Evolutionary conservation across 257 asterid genomes (phyloP), one percentile per base, ranked within the genome.

Genomic region (Galeopsis tetrahit): DNA sequence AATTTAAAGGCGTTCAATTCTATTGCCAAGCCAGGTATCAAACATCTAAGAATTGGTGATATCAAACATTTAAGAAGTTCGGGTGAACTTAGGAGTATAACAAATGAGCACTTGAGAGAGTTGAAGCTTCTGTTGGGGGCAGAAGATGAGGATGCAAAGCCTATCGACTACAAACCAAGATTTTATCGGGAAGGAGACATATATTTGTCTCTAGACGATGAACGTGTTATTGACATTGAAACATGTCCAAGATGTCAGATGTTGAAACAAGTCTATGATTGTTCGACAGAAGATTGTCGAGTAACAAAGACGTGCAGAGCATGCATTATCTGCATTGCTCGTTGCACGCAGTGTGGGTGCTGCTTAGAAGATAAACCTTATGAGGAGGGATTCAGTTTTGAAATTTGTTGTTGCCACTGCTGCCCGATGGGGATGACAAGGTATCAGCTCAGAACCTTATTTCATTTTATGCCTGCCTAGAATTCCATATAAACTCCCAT

Each of bases 331-430:
- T 93, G 98, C 87, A 79, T 89, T 64, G 60, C 82, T 63, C 96
- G 98, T 10, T 93, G 98, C 66, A 69, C 69, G 9, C 75, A 68
- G 34, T 93, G 97, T 75, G 96, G 98, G 28, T 73, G 96, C 73
- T 93, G 97, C 82, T 53, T 92, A 62, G 83, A 59, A n/a, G 67
- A 83, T 44, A 82, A 76, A 65, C 82, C 78, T 4, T 90, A 81
- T 43, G 89, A 78, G 69, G 97, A 92, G 89, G 83, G 85, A 2
- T 89, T 92, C 56, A 60, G 44, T 65, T 63, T 85, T 5, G 87
- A 86, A 2, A 58, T 21, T 1, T 75, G 80, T 21, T 92, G 98
- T 73, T 60, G 80, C 9, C 86, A 82, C 55, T 88, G 96, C 67
- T 40, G 46, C 28, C 28, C 28, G 1, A 21, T 21, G 28, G 28